These are phyloP conservation scores for Phytophthora pisi DNA, from an alignment of 352 stramenopile genomes.

Conservation along the genomic window DNA sequence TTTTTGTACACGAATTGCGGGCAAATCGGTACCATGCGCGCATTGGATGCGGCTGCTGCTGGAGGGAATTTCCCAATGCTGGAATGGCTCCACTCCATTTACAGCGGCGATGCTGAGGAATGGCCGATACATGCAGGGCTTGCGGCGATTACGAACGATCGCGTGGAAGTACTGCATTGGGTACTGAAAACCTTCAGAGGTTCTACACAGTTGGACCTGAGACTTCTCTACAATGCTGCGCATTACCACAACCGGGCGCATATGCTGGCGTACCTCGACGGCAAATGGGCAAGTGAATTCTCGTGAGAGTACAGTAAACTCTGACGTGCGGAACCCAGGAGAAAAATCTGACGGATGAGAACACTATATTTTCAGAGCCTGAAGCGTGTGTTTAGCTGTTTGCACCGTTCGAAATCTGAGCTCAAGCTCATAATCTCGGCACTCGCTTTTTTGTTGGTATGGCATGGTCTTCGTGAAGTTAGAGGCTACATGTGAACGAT, in stretches of 20 bases:
- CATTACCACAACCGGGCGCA: slow-evolving; percentile 27
- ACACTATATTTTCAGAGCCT: not conserved
- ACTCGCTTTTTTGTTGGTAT: not conserved
- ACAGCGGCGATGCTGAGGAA: slow-evolving; percentile 2
- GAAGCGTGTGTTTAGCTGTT: not conserved
- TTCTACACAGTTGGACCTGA: slow-evolving; percentile 8
- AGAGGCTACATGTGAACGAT: too few relatives aligned
- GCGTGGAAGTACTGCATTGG: slow-evolving; percentile 34
- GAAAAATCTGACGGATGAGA: not conserved
- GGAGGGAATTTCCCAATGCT: slow-evolving; percentile 32
- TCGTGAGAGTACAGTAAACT: not conserved
- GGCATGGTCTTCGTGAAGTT: not conserved
- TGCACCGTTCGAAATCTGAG: not conserved
- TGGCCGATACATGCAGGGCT: slow-evolving; percentile 29
- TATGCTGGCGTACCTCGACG: slow-evolving; percentile 34
- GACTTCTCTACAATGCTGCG: slow-evolving; percentile 27
- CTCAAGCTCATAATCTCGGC: not conserved
- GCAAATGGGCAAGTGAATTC: slow-evolving; percentile 10
- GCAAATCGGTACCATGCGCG: slow-evolving; percentile 30
- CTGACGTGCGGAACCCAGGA: not conserved
- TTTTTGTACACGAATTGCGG: slow-evolving; percentile 28
- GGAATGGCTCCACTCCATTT: slow-evolving; percentile 24
- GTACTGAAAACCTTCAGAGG: slow-evolving; percentile 19
- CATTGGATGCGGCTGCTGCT: slow-evolving; percentile 20
- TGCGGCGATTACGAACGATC: slow-evolving; percentile 28